These are phyloP conservation scores for Decorospora gaudefroyi DNA, from an alignment of 2,329 filamentous ascomycete genomes.

Conservation along the genomic window DNA sequence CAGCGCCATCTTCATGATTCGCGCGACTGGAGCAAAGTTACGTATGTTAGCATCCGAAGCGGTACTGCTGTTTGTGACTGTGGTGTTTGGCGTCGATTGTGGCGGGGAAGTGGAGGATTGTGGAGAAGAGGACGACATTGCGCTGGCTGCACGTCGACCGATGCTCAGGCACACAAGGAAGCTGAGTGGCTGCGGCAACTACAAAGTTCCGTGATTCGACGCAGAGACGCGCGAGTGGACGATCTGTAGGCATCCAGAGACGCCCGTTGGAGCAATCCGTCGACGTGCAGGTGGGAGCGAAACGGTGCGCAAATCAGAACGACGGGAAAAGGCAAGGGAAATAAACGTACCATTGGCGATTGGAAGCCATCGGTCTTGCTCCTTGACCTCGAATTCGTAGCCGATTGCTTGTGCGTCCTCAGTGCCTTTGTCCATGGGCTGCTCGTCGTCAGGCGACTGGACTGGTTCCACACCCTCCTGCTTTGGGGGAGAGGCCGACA, in stretches of 20 bases:
- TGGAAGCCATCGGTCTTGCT: slow-evolving; percentile 98
- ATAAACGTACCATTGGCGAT: slow-evolving; percentile 97
- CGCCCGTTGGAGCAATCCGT: slow-evolving; percentile 53
- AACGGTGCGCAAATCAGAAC: slow-evolving; percentile 47
- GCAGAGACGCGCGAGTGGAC: slow-evolving; percentile 54
- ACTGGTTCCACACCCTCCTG: slow-evolving; percentile 85
- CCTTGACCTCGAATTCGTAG: slow-evolving; percentile 98
- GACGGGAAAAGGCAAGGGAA: slow-evolving; percentile 33
- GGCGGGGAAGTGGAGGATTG: slow-evolving; percentile 45
- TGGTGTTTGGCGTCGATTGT: slow-evolving; percentile 32
- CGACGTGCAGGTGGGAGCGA: slow-evolving; percentile 45
- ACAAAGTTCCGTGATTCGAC: slow-evolving; percentile 53
- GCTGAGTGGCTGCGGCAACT: slow-evolving; percentile 28
- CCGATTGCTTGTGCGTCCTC: slow-evolving; percentile 77
- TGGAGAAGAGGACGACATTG: slow-evolving; percentile 53
- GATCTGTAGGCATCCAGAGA: slow-evolving; percentile 53
- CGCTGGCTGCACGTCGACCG: slow-evolving; percentile 48
- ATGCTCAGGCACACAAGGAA: slow-evolving; percentile 38
- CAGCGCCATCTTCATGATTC: slow-evolving; percentile 97
- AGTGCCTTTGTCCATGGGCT: slow-evolving; percentile 84
- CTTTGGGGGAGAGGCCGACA: slow-evolving; percentile 93
- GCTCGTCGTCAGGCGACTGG: slow-evolving; percentile 91
- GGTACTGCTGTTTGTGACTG: slow-evolving; percentile 38
- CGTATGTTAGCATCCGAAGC: slow-evolving; percentile 86
- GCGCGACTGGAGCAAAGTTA: slow-evolving; percentile 93